Conservation (phyloP, 495 filamentous ascomycete species). For the Aspergillus saccharolyticus region DNA sequence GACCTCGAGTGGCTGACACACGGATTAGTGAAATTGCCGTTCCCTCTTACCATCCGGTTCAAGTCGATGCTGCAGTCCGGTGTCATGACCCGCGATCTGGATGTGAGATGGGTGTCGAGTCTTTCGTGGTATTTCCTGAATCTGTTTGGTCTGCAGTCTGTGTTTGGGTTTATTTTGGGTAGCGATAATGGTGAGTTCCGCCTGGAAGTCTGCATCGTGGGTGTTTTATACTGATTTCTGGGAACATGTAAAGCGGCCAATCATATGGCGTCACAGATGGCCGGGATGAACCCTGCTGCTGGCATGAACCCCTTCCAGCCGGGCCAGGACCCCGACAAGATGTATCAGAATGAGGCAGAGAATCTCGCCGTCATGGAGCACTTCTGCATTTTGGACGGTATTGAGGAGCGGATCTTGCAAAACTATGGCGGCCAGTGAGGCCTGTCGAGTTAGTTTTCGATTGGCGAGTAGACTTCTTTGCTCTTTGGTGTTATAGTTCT, state of each 20-base stretch:
- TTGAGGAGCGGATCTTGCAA: conserved; percentile 75
- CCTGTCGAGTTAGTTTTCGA: not conserved
- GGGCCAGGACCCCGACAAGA: conserved; percentile 91
- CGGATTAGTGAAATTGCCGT: conserved; percentile 99
- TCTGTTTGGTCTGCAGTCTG: conserved; percentile 89
- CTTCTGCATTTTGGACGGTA: conserved; percentile 78
- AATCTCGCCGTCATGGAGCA: conserved; percentile 94
- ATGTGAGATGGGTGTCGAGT: conserved; percentile 96
- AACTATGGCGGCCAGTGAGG: conserved; percentile 25
- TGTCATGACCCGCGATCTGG: conserved; percentile 90
- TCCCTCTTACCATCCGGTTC: conserved; percentile 95
- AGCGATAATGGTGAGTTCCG: conserved; percentile 78
- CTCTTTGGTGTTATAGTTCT: too few species aligned
- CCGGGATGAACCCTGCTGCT: conserved; percentile 65
- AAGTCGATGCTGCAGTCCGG: conserved; percentile 98
- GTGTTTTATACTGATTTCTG: conserved; percentile 12
- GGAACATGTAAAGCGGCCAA: conserved; percentile 56
- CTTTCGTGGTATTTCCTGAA: conserved; percentile 98
- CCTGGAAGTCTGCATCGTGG: not conserved
- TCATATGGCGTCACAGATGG: conserved; percentile 94
- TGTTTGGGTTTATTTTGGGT: conserved; percentile 96
- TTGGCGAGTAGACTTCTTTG: not conserved
- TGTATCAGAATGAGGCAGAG: conserved; percentile 86
- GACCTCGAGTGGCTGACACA: too few species aligned
- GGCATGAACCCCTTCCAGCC: conserved; percentile 78